A percentile compares a stretch with the other conserved stretches of the same genome.
These are phyloP conservation scores for Stagonosporopsis chrysanthemi DNA, from an alignment of 2,329 filamentous ascomycete species.

Conservation along the genomic window DNA sequence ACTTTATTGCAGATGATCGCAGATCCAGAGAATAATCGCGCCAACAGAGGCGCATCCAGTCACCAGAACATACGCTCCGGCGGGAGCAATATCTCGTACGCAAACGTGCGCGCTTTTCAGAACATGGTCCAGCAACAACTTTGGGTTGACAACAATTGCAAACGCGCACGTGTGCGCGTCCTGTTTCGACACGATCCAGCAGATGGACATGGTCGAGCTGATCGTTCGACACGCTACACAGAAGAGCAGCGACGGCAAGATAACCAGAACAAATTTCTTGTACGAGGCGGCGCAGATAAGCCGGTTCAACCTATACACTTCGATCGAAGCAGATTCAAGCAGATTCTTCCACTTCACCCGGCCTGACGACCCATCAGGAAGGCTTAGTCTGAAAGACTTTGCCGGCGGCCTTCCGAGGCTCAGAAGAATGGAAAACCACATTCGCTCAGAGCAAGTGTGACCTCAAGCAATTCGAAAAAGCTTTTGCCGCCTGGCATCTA, in stretches of 20 bases:
- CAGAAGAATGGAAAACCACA: conserved; percentile 79
- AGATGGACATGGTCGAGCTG: conserved; percentile 97
- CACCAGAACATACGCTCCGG: no score
- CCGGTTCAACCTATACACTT: conserved; percentile 94
- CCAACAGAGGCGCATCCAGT: no score
- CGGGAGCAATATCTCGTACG: conserved; percentile 94
- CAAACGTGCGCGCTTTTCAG: conserved; percentile 96
- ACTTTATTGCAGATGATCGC: no score
- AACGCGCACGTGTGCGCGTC: no score
- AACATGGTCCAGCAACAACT: no score
- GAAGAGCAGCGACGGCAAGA: conserved; percentile 88
- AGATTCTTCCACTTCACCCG: conserved; percentile 98
- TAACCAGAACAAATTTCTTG: conserved; percentile 91
- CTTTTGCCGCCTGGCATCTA: conserved; percentile 79
- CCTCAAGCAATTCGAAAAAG: conserved; percentile 80
- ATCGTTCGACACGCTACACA: conserved; percentile 86
- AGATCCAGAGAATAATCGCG: no score
- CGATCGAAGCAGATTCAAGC: conserved; percentile 98
- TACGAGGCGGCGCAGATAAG: conserved; percentile 92
- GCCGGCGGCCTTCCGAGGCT: conserved; percentile 72
- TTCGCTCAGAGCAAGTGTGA: conserved; percentile 71
- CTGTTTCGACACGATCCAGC: no score
- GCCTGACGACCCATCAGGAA: conserved; percentile 85
- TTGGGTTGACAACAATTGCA: no score
- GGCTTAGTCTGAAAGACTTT: conserved; percentile 83